phyloP scores from a whole-genome alignment of 1,284 basidiomycete species.

The Melampsora americana region DNA sequence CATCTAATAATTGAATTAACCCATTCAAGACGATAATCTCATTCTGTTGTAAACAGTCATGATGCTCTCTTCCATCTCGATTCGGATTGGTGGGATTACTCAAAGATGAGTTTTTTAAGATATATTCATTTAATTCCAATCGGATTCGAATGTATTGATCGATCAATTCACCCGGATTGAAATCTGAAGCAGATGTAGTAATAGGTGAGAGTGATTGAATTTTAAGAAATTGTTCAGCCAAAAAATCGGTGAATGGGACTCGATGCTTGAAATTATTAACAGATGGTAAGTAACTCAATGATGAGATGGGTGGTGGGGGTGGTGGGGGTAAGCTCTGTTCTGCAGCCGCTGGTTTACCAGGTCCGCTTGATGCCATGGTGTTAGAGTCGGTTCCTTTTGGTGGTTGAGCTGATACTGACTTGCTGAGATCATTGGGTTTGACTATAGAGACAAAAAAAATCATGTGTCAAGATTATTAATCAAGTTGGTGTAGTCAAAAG shows the following conservation, averaged over 20 bases:
- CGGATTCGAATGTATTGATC: conserved; percentile 34
- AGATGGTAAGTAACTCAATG: conserved; percentile 27
- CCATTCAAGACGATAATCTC: conserved; percentile 39
- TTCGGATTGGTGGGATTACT: conserved; percentile 4
- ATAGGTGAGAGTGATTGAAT: conserved; percentile 36
- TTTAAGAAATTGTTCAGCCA: conserved; percentile 39
- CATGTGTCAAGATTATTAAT: no score
- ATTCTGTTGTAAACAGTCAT: conserved; percentile 22
- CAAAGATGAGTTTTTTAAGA: conserved; percentile 30
- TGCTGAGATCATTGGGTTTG: no score
- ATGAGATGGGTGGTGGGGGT: neutral
- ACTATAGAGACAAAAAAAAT: no score
- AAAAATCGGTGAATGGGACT: conserved; percentile 29
- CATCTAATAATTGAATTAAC: conserved; percentile 37
- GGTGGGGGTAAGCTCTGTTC: neutral
- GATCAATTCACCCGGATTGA: conserved; percentile 7
- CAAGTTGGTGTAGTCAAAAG: no score
- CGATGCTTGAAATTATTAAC: conserved; percentile 5
- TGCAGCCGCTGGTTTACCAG: no score
- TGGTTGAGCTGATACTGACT: no score
- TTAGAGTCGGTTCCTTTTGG: no score
- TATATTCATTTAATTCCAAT: conserved; percentile 35
- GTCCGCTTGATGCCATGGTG: neutral
- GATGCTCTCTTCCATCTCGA: neutral
- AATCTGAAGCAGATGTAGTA: conserved; percentile 19